Conservation (phyloP, 2,329 filamentous ascomycete genomes). For the Hypoxylon sp. region DNA sequence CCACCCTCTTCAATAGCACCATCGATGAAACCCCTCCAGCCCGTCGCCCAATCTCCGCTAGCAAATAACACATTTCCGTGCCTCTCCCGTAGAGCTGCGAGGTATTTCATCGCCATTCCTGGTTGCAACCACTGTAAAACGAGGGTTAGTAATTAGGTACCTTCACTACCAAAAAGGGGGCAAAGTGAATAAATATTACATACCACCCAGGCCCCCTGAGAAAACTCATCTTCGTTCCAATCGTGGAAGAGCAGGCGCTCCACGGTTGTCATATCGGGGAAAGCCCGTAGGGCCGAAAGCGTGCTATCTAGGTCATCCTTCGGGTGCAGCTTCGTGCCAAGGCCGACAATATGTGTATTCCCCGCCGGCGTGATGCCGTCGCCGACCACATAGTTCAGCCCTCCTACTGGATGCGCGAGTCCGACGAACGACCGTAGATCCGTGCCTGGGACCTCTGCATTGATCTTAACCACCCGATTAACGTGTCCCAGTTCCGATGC, state of each 20-base stretch:
- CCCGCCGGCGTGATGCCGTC: slow-evolving; percentile 62
- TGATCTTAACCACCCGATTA: neutral
- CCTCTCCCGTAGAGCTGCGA: slow-evolving; percentile 53
- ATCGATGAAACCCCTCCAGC: slow-evolving; percentile 61
- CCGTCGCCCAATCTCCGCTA: slow-evolving; percentile 60
- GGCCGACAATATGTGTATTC: slow-evolving; percentile 64
- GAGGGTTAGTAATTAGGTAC: neutral
- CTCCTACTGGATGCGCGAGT: slow-evolving; percentile 51
- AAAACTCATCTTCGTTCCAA: slow-evolving; percentile 58
- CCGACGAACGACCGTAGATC: slow-evolving; percentile 6
- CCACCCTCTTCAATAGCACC: slow-evolving; percentile 59
- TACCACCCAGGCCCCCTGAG: slow-evolving; percentile 56
- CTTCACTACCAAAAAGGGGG: neutral
- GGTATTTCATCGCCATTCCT: slow-evolving; percentile 52
- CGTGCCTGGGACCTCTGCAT: neutral
- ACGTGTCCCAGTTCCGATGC: neutral
- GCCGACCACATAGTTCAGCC: slow-evolving; percentile 60
- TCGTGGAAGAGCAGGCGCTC: slow-evolving; percentile 51
- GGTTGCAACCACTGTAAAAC: slow-evolving; percentile 48
- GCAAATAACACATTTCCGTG: slow-evolving; percentile 59
- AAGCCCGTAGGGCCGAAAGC: slow-evolving; percentile 54
- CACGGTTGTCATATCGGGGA: slow-evolving; percentile 42
- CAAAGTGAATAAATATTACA: neutral
- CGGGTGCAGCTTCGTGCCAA: slow-evolving; percentile 60
- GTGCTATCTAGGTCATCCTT: slow-evolving; percentile 59